phyloP scores from a whole-genome alignment of 495 filamentous ascomycete species.

The Aspergillus asperescens region DNA sequence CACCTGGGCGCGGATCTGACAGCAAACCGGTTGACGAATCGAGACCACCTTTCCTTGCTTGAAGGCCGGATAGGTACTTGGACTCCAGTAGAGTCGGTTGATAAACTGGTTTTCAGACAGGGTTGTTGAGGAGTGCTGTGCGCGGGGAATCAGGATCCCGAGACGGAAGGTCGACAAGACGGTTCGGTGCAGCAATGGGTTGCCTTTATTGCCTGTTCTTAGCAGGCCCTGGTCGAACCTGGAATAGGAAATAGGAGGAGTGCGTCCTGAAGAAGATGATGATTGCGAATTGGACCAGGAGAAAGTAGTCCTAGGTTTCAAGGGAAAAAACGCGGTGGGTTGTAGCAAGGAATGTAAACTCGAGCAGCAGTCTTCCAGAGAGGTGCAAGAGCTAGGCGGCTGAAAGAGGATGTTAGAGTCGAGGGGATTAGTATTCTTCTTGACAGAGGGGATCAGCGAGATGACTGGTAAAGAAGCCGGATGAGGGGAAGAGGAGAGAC shows the following conservation, averaged over 20 bases:
- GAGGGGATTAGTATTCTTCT: no score
- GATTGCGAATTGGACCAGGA: conserved; percentile 31
- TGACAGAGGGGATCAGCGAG: not conserved
- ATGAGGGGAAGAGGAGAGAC: not conserved
- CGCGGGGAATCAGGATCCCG: not conserved
- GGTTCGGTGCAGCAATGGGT: not conserved
- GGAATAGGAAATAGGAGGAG: not conserved
- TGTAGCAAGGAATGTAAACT: conserved; percentile 5
- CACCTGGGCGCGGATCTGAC: conserved; percentile 28
- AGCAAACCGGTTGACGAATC: conserved; percentile 23
- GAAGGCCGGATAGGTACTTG: conserved; percentile 2
- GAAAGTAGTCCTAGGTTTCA: conserved; percentile 1
- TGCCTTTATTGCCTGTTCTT: not conserved
- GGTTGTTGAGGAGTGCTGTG: not conserved
- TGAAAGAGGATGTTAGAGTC: no score
- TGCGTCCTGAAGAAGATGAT: conserved; percentile 1
- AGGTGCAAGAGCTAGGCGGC: conserved; percentile 12
- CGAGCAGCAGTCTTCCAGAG: conserved; percentile 25
- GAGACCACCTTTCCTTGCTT: conserved; percentile 17
- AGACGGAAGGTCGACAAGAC: not conserved
- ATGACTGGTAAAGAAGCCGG: not conserved
- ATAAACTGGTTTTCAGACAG: not conserved
- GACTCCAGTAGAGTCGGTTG: not conserved
- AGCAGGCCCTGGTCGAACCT: conserved; percentile 1
- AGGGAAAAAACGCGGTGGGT: conserved; percentile 11